phyloP scores from a whole-genome alignment of 306 rosid genomes.

The Argentina anserina region DNA sequence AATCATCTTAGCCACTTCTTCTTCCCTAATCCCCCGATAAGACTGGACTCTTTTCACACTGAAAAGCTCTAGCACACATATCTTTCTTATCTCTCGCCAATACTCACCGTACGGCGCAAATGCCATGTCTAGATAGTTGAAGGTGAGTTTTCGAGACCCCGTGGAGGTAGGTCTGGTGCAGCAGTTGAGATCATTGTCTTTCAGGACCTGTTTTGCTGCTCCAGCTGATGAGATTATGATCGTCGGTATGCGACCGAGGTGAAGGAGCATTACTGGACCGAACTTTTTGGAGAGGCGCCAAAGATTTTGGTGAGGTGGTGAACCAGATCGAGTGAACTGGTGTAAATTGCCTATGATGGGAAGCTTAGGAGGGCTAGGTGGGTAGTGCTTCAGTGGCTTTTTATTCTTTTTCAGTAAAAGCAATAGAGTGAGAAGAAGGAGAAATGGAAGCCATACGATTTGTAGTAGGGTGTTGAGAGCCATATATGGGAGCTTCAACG shows the following conservation, averaged over 20 bases:
- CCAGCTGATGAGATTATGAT: slow-evolving; percentile 30
- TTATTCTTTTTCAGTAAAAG: neutral
- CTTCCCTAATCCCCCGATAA: slow-evolving; percentile 23
- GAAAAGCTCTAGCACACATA: slow-evolving; percentile 31
- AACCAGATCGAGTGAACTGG: slow-evolving; percentile 23
- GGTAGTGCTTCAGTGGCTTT: neutral
- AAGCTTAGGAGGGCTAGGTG: slow-evolving; percentile 41
- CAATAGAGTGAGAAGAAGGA: neutral
- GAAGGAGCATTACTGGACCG: slow-evolving; percentile 34
- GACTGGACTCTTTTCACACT: slow-evolving; percentile 35
- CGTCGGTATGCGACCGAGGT: slow-evolving; percentile 4
- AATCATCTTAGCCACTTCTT: slow-evolving; percentile 27
- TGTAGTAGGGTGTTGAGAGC: neutral
- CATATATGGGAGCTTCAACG: neutral
- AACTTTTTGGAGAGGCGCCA: slow-evolving; percentile 20
- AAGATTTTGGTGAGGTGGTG: slow-evolving; percentile 23
- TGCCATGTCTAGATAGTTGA: slow-evolving; percentile 11
- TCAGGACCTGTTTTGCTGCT: slow-evolving; percentile 28
- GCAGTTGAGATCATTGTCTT: slow-evolving; percentile 26
- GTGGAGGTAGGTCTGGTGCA: slow-evolving; percentile 26
- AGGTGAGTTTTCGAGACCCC: neutral
- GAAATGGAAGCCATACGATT: neutral
- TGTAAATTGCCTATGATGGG: slow-evolving; percentile 41
- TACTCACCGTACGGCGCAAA: slow-evolving; percentile 38
- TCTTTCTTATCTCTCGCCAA: slow-evolving; percentile 42